A percentile compares a stretch with the other conserved stretches of the same genome.
These are phyloP conservation scores for Ascochyta lentis DNA, from an alignment of 2,329 filamentous ascomycete genomes.

Conservation along the genomic window DNA sequence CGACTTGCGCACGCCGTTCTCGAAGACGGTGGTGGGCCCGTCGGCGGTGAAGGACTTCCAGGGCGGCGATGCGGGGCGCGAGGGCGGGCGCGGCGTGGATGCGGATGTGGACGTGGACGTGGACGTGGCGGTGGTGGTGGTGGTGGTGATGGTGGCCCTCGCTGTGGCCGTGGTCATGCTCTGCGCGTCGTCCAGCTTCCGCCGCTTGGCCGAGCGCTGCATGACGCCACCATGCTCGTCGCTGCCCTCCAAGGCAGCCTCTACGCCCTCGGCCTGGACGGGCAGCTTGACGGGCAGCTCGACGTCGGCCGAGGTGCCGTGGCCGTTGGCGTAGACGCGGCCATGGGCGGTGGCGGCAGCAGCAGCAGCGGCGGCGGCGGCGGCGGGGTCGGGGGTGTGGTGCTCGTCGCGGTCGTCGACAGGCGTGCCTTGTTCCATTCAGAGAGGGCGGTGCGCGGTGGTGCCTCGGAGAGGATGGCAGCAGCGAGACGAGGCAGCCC, in stretches of 20 bases:
- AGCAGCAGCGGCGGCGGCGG: constrained; percentile 26
- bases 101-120: neutral
- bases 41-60: constrained; percentile 89
- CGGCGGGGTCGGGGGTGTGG: constrained; percentile 21
- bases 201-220: constrained; percentile 64
- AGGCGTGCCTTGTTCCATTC: constrained; percentile 43
- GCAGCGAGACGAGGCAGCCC: constrained; percentile 41
- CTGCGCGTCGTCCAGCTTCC: constrained; percentile 54
- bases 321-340: neutral
- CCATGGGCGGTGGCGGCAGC: constrained; percentile 15
- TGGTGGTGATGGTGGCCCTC: too few species aligned
- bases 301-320: constrained; percentile 17
- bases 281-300: constrained; percentile 35
- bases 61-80: constrained; percentile 75
- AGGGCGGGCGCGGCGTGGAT: constrained; percentile 42
- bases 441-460: constrained; percentile 19
- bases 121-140: neutral
- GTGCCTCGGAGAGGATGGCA: constrained; percentile 23
- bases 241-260: constrained; percentile 21
- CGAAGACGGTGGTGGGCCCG: constrained; percentile 83
- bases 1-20: constrained; percentile 68
- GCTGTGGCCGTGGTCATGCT: too few species aligned
- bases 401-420: constrained; percentile 35
- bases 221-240: constrained; percentile 32
- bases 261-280: constrained; percentile 24